Percentiles rank a stretch among this genome's conserved stretches.
phyloP scores from a whole-genome alignment of 179 eudicot genomes.

The Silene vulgaris region DNA sequence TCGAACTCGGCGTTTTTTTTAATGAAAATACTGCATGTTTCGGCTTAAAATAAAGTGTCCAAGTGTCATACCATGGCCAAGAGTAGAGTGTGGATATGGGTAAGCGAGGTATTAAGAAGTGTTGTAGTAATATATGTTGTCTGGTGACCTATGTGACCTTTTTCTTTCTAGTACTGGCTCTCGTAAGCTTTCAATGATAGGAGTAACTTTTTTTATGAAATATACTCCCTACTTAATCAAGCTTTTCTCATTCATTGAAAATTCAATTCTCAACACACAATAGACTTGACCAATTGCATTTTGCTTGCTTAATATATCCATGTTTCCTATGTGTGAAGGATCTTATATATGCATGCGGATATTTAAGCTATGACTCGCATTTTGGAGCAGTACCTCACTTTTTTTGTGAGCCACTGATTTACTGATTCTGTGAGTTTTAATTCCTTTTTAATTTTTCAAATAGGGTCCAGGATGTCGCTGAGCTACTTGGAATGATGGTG shows the following conservation, averaged over 20 bases:
- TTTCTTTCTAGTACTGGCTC: conserved; percentile 1
- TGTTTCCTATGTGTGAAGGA: neutral
- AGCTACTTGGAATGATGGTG: conserved; percentile 96
- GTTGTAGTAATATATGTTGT: too few relatives aligned
- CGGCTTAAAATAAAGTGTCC: too few relatives aligned
- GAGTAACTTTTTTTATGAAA: neutral
- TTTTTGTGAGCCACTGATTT: neutral
- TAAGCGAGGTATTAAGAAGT: too few relatives aligned
- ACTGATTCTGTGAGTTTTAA: neutral
- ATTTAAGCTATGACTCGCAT: neutral
- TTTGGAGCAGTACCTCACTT: neutral
- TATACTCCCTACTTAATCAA: neutral
- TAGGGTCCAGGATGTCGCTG: conserved; percentile 98
- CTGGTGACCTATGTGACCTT: neutral
- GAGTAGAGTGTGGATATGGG: too few relatives aligned
- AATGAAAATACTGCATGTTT: too few relatives aligned
- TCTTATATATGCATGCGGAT: neutral
- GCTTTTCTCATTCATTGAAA: neutral
- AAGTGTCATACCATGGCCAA: too few relatives aligned
- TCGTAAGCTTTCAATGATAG: neutral
- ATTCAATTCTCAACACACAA: neutral
- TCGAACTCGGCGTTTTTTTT: neutral
- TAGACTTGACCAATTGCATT: neutral
- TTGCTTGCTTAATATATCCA: conserved; percentile 6
- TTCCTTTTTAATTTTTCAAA: conserved; percentile 15